Conservation (phyloP, 2,329 filamentous ascomycete species). For the Sphaerulina musiva region DNA sequence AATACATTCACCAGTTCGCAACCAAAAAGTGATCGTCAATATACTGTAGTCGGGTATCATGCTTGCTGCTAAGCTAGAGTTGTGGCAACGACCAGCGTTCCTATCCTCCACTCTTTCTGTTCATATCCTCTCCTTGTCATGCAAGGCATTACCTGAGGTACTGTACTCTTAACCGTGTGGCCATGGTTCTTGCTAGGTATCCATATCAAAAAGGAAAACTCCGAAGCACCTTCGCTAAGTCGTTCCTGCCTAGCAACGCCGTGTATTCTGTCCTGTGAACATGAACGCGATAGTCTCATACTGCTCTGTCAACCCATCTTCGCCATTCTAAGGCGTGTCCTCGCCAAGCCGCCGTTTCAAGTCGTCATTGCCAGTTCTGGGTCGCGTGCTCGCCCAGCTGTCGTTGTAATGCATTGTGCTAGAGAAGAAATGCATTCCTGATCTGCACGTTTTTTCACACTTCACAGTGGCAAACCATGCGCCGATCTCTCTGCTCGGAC, state of each 20-base stretch:
- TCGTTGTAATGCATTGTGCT: neutral
- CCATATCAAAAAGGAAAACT: neutral
- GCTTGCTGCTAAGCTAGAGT: neutral
- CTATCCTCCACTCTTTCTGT: neutral
- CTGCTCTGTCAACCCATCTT: neutral
- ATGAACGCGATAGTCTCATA: neutral
- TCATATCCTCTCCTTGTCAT: neutral
- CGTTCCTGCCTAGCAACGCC: neutral
- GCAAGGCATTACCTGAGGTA: neutral
- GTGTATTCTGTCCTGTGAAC: neutral
- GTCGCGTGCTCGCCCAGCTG: neutral
- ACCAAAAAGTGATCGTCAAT: neutral
- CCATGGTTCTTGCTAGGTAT: neutral
- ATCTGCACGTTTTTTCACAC: too few relatives aligned
- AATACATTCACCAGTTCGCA: neutral
- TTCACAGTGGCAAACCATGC: slow-evolving; percentile 15
- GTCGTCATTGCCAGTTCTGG: neutral
- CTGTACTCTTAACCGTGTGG: neutral
- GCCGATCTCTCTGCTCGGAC: slow-evolving; percentile 18
- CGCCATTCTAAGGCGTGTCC: too few relatives aligned
- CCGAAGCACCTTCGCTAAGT: neutral
- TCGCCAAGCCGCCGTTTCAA: neutral
- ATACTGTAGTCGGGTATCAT: neutral
- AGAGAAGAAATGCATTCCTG: too few relatives aligned
- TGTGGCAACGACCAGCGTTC: neutral